Percentiles rank a stretch among this genome's conserved stretches.
Evolutionary conservation across 345 rosid species (phyloP).

Genomic region (Gossypium stocksii): DNA sequence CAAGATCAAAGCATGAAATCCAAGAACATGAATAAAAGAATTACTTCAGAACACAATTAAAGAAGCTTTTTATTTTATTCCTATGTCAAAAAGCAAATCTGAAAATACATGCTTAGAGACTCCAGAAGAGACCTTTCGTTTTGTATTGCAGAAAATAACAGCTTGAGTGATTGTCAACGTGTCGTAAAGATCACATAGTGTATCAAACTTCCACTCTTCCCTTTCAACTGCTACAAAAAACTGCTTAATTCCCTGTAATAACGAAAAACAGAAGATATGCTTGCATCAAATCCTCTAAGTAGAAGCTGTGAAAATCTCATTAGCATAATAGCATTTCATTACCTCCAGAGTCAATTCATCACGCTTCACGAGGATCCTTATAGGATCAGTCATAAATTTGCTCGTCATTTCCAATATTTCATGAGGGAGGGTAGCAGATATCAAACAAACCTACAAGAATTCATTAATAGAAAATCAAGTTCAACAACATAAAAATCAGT

Average conservation of each 20-base stretch:
- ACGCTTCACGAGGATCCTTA: slow-evolving; percentile 93
- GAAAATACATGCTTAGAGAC: not conserved
- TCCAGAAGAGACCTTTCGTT: slow-evolving; percentile 59
- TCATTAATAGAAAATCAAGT: not conserved
- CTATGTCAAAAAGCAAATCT: not conserved
- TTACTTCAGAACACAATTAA: not conserved
- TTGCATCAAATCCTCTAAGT: not conserved
- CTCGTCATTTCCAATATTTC: slow-evolving; percentile 91
- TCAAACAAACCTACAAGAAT: slow-evolving; percentile 65
- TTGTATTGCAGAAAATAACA: slow-evolving; percentile 96
- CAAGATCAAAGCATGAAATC: not conserved
- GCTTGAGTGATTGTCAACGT: slow-evolving; percentile 93
- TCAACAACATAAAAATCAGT: not conserved
- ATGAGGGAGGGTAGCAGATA: slow-evolving; percentile 95
- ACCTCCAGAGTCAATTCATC: slow-evolving; percentile 98
- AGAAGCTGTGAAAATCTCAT: not conserved
- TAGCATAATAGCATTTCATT: slow-evolving; percentile 8
- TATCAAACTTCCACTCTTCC: slow-evolving; percentile 99
- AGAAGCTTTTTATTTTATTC: not conserved
- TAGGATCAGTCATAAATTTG: slow-evolving; percentile 97
- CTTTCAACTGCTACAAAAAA: slow-evolving; percentile 92
- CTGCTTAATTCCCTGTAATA: slow-evolving; percentile 82
- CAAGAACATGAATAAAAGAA: not conserved
- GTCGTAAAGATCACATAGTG: slow-evolving; percentile 90
- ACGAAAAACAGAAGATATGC: not conserved